Percentiles rank a stretch among this genome's conserved stretches.
phyloP scores from a whole-genome alignment of 1,284 basidiomycete species.

The Trichosporon asahii region DNA sequence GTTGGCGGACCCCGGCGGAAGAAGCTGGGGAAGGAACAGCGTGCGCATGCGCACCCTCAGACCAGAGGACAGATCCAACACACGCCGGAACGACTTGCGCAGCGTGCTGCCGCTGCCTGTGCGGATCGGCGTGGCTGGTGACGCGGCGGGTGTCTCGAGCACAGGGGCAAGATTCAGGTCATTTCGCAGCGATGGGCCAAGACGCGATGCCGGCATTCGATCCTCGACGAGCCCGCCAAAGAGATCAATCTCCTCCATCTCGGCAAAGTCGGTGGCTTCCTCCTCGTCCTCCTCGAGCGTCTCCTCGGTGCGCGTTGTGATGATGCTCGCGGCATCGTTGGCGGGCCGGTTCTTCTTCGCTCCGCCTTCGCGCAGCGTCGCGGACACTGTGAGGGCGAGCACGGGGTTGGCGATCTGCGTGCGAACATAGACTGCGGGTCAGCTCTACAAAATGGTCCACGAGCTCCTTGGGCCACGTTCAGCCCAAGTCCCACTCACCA shows the following conservation, averaged over 20 bases:
- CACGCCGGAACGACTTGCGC: constrained; percentile 78
- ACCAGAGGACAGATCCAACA: constrained; percentile 69
- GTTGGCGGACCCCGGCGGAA: constrained; percentile 52
- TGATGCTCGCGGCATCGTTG: constrained; percentile 30
- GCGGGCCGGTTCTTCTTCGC: constrained; percentile 14
- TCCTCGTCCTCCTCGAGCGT: constrained; percentile 27
- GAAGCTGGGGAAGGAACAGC: constrained; percentile 75
- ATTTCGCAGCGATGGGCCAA: constrained; percentile 36
- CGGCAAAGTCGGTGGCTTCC: constrained; percentile 38
- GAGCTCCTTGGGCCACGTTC: no score
- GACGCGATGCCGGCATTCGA: constrained; percentile 35
- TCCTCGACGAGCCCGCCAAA: constrained; percentile 60
- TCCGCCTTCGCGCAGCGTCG: constrained; percentile 60
- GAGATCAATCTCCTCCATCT: constrained; percentile 74
- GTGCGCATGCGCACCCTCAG: constrained; percentile 84
- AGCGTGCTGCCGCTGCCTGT: constrained; percentile 54
- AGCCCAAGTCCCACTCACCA: background rate
- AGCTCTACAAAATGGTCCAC: no score
- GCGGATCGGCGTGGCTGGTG: constrained; percentile 7
- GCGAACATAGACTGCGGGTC: constrained; percentile 57
- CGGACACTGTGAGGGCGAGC: constrained; percentile 72
- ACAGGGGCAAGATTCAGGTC: constrained; percentile 26
- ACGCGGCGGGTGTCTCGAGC: background rate
- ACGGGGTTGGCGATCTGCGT: constrained; percentile 69
- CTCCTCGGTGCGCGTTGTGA: constrained; percentile 23